Conservation (phyloP, 345 rosid genomes). For the Eucalyptus urophylla region DNA sequence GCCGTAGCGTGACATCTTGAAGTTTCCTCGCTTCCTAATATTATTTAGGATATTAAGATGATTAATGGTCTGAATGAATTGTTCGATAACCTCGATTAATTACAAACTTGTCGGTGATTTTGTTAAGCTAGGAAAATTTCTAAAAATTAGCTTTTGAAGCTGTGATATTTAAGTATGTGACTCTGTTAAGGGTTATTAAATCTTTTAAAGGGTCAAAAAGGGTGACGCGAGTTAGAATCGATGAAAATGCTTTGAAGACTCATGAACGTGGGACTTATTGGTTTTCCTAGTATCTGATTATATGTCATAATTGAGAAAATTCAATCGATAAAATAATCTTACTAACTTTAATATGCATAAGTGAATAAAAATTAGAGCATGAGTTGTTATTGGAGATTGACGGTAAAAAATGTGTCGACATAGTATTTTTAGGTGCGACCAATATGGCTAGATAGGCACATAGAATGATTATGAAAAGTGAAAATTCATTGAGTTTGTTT, state of each 20-base stretch:
- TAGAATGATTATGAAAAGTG: background rate
- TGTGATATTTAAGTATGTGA: background rate
- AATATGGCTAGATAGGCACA: background rate
- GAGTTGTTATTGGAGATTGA: background rate
- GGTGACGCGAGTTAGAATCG: background rate
- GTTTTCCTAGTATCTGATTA: fast-evolving
- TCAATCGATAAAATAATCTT: background rate
- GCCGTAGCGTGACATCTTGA: background rate
- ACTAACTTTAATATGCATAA: background rate
- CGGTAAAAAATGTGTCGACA: background rate
- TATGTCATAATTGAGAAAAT: background rate
- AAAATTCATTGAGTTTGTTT: background rate
- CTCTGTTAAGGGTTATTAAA: background rate
- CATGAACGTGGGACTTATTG: background rate
- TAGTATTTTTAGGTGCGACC: background rate
- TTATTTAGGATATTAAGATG: background rate
- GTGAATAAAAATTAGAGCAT: background rate
- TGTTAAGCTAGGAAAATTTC: background rate
- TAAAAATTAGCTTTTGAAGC: background rate
- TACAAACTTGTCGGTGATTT: background rate
- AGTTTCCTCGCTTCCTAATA: too few species aligned
- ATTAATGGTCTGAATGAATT: background rate
- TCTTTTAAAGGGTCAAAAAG: background rate
- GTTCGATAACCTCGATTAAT: background rate
- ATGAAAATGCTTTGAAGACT: background rate